A percentile compares a stretch with the other conserved stretches of the same genome.
Conservation (phyloP, 148 eudicot species). For the Cornus kousa region DNA sequence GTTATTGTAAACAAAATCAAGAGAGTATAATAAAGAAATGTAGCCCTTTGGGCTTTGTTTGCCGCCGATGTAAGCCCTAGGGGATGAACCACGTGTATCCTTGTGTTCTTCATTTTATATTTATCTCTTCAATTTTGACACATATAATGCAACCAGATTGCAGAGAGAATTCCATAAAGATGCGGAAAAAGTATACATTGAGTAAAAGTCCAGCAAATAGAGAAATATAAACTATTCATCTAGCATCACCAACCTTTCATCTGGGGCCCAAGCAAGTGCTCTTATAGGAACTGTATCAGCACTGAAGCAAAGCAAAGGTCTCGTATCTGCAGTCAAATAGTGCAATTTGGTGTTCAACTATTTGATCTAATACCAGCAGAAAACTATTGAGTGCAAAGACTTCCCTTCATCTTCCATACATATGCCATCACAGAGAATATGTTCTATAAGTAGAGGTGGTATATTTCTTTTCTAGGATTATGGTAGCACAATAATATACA, state of each 20-base stretch:
- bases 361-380: neutral
- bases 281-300: constrained; percentile 91
- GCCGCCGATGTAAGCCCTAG: no score
- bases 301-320: constrained; percentile 79
- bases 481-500: neutral
- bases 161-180: neutral
- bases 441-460: neutral
- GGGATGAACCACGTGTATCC: no score
- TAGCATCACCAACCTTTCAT: constrained; percentile 54
- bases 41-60: no score
- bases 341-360: constrained; percentile 14
- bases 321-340: constrained; percentile 53
- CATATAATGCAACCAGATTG: neutral
- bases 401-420: neutral
- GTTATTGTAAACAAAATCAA: no score
- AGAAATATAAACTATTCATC: neutral
- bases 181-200: neutral
- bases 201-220: neutral
- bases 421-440: neutral
- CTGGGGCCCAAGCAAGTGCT: constrained; percentile 88
- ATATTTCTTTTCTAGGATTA: neutral
- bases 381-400: constrained; percentile 3
- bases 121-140: no score
- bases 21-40: no score
- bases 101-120: no score